phyloP scores from a whole-genome alignment of 352 stramenopile genomes.

The Phytopythium vexans region DNA sequence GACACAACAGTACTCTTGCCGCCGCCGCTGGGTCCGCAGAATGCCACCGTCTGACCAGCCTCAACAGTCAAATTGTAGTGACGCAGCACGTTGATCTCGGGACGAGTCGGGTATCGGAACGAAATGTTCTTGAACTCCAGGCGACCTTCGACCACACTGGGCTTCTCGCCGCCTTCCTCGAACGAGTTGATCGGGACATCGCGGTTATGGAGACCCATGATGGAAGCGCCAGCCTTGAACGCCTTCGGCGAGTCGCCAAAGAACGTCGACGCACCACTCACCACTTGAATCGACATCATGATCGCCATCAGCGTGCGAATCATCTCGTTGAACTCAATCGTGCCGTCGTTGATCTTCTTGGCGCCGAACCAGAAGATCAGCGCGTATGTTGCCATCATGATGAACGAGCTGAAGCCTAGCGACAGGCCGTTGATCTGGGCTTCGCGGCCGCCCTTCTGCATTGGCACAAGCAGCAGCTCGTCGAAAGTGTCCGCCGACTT shows the following conservation, averaged over 20 bases:
- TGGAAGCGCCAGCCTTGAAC: slow-evolving; percentile 41
- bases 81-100: slow-evolving; percentile 69
- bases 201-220: slow-evolving; percentile 31
- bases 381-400: slow-evolving; percentile 45
- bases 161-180: slow-evolving; percentile 12
- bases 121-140: slow-evolving; percentile 64
- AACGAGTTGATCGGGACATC: slow-evolving; percentile 41
- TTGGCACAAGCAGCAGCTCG: slow-evolving; percentile 18
- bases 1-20: slow-evolving; percentile 49
- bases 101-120: slow-evolving; percentile 75
- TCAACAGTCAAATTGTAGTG: slow-evolving; percentile 81
- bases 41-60: slow-evolving; percentile 56
- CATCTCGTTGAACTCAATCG: slow-evolving; percentile 38
- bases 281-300: slow-evolving; percentile 38
- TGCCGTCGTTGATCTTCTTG: slow-evolving; percentile 34
- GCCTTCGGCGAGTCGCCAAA: slow-evolving; percentile 63
- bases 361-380: slow-evolving; percentile 67
- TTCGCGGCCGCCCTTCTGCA: slow-evolving; percentile 24
- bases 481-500: slow-evolving; percentile 17
- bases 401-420: slow-evolving; percentile 71
- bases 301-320: slow-evolving; percentile 58
- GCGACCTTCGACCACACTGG: slow-evolving; percentile 17
- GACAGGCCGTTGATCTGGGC: slow-evolving; percentile 38
- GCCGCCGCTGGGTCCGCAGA: slow-evolving; percentile 45
- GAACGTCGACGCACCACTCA: slow-evolving; percentile 21